These are phyloP conservation scores for Phalaenopsis equestris DNA, from an alignment of 106 monocot species.

Conservation along the genomic window DNA sequence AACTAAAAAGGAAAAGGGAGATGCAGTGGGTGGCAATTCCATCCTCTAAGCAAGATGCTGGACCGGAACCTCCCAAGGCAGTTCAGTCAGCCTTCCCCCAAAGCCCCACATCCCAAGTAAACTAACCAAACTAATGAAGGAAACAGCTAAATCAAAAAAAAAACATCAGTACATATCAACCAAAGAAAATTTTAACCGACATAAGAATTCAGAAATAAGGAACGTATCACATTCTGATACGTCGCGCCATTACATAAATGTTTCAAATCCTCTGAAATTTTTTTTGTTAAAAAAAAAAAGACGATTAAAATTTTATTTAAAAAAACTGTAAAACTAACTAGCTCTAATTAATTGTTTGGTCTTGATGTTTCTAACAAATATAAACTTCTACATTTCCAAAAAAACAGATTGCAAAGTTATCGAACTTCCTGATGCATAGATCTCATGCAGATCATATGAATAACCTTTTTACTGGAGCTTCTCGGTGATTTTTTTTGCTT, in stretches of 20 bases:
- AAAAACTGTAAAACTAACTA: not conserved
- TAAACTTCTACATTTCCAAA: not conserved
- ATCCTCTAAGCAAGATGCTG: too few relatives aligned
- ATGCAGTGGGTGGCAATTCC: too few relatives aligned
- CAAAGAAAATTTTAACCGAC: not conserved
- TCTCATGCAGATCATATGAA: not conserved
- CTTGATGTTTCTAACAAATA: not conserved
- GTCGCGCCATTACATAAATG: not conserved
- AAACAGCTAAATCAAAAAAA: not conserved
- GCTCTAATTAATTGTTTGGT: not conserved
- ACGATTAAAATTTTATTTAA: not conserved
- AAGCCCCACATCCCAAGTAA: not conserved
- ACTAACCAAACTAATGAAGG: not conserved
- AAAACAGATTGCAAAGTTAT: not conserved
- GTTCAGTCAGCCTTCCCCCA: too few relatives aligned
- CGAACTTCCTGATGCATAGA: not conserved
- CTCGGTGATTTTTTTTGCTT: not conserved
- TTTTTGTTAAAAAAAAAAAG: too few relatives aligned
- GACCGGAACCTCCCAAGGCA: too few relatives aligned
- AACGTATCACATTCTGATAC: not conserved
- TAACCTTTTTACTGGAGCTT: not conserved
- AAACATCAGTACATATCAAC: not conserved
- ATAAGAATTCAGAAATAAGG: not conserved
- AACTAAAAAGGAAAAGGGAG: too few relatives aligned
- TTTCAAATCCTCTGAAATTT: too few relatives aligned